Evolutionary conservation across 495 filamentous ascomycete genomes (phyloP), one percentile per base, ranked within the genome.

Genomic region (Lentithecium fluviatile): DNA sequence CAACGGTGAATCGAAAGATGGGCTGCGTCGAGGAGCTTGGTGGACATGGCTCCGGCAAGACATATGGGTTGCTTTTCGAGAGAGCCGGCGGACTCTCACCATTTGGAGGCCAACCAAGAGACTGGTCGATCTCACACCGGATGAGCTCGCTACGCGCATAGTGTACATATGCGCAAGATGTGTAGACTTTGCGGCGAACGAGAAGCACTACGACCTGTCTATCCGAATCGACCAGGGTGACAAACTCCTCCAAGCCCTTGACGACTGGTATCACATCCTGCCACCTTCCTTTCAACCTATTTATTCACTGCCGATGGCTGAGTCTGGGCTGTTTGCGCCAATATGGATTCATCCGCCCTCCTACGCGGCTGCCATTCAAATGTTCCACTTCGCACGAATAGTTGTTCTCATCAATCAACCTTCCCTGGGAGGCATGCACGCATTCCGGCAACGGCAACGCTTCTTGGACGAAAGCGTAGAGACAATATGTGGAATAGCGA

Each of bases 11-110:
- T 70, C 70, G 3, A 65, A 59, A 25, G 42, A 61, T 29, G 72
- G 73, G 6, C 55, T 75, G 7, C 64, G 73, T 43, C 64, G 73
- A 57, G 70, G 70, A n/a, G 65, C 69, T 2, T 75, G 73, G 73
- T 75, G 73, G 73, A 72, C 73, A 19, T 75, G 73, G 73, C 64
- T 74, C 2, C 59, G 67, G 23, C 70, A 73, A 53, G 70, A 73
- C 56, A 64, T 73, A 1, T 73, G 69, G 70, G 70, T 68, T 1
- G 70, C 69, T 0, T 71, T 71, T 47, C 60, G 64, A 29, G 66
- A 73, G 54, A 49, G 52, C 24, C 60, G 70, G 40, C 55, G 60
- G 11, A 63, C 56, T 2, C 64, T 69, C 38, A 73, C 54, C 1
- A 68, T 65, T 17, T 73, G 65, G 60, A 60, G 52, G 26, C 65